These are phyloP conservation scores for Hyaloraphidium curvatum DNA, from an alignment of 192 early-diverging fungal genomes.

Conservation along the genomic window DNA sequence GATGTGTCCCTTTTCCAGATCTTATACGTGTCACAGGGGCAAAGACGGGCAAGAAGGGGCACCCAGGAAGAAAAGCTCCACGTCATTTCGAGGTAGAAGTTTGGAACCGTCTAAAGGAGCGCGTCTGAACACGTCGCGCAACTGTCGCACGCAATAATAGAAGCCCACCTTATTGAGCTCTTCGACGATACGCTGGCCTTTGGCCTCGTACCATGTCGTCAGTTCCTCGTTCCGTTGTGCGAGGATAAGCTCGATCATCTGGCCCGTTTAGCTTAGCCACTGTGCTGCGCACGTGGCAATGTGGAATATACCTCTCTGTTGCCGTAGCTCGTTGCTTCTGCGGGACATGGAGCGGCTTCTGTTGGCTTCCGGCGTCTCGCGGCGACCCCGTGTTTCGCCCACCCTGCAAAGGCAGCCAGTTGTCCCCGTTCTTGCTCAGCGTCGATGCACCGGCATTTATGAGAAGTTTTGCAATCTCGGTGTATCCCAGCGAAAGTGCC, in stretches of 20 bases:
- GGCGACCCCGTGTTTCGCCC: not conserved
- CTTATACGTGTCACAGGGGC: constrained; percentile 20
- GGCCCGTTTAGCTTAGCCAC: not conserved
- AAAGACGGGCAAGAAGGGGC: constrained; percentile 22
- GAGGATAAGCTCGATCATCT: constrained; percentile 5
- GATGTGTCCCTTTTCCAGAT: constrained; percentile 10
- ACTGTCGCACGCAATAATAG: not conserved
- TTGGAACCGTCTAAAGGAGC: constrained; percentile 12
- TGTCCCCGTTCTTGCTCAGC: not conserved
- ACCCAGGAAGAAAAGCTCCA: constrained; percentile 21
- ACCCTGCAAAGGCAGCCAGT: not conserved
- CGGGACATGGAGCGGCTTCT: not conserved
- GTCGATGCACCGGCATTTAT: not conserved
- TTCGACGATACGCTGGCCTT: constrained; percentile 14
- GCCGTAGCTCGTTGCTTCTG: constrained; percentile 24
- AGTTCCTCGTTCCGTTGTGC: constrained; percentile 11
- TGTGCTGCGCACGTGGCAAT: not conserved
- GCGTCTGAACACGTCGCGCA: not conserved
- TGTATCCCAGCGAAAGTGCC: not conserved
- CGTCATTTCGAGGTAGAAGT: constrained; percentile 25
- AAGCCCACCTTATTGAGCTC: constrained; percentile 7
- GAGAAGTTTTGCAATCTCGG: not conserved
- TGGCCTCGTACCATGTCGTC: constrained; percentile 12
- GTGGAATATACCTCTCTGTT: constrained; percentile 14
- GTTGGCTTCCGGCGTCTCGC: not conserved